Conservation (phyloP, 169 alveolate species). For the Plasmodium ovale region DNA sequence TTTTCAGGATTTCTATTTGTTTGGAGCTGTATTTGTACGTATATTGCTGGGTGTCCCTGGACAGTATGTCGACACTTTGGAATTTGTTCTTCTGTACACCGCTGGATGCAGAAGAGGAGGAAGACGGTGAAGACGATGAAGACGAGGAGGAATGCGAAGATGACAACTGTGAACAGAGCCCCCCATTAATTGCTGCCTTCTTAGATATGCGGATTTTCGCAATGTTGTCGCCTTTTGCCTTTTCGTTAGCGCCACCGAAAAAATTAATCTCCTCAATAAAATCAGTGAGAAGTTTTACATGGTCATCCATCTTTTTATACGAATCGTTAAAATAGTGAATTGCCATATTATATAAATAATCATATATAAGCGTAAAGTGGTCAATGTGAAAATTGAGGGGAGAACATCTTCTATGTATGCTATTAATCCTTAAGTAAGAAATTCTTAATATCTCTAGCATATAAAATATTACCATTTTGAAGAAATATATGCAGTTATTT, state of each 20-base stretch:
- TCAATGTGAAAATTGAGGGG: slow-evolving; percentile 35
- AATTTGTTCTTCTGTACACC: slow-evolving; percentile 35
- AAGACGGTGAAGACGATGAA: background rate
- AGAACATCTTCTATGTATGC: slow-evolving; percentile 12
- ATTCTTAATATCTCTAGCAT: slow-evolving; percentile 57
- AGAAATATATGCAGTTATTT: slow-evolving; percentile 59
- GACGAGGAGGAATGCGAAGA: background rate
- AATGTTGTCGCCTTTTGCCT: background rate
- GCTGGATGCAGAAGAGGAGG: slow-evolving; percentile 19
- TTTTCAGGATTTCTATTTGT: slow-evolving; percentile 61
- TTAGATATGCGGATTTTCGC: background rate
- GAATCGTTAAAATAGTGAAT: slow-evolving; percentile 30
- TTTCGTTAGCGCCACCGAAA: background rate
- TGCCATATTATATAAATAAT: slow-evolving; percentile 39
- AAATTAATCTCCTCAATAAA: slow-evolving; percentile 32
- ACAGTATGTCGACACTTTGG: slow-evolving; percentile 20
- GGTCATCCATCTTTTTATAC: background rate
- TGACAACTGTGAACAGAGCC: background rate
- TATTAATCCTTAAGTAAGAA: slow-evolving; percentile 24
- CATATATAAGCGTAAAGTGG: slow-evolving; percentile 45
- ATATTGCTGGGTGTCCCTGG: background rate
- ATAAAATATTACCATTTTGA: slow-evolving; percentile 31
- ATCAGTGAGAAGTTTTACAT: slow-evolving; percentile 20
- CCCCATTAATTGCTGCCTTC: background rate
- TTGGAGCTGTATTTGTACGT: slow-evolving; percentile 49